Evolutionary conservation across 169 alveolate species (phyloP), one percentile per base, ranked within the genome.

Genomic region (Cryptosporidium tyzzeri): DNA sequence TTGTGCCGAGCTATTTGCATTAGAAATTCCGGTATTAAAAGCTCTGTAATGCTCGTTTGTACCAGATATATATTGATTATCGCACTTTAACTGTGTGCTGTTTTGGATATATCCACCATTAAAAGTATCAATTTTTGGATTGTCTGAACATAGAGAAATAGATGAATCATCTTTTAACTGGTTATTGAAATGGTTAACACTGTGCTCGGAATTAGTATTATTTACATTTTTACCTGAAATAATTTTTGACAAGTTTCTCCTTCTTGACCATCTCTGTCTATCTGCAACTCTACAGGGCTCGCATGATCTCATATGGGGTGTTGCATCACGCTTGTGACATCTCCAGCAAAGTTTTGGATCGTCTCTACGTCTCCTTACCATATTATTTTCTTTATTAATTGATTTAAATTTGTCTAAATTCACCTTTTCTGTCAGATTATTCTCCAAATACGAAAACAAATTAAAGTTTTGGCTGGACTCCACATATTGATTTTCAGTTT

Each of bases 261-360:
- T 80, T 44, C 89, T 80, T 33, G 89, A 80, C 89, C 89, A 80
- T 44, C 89, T 59, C 35, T 80, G 89, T 31, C 89, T 59, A 41
- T 80, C 89, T 61, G 89, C 89, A 37, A 80, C 89, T 45, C 89
- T 80, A 41, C 89, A 80, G 23, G 89, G 89, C 31, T 80, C 89
- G 33, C 89, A 80, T 31, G 89, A 80, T 59, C 89, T 80, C 89
- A 80, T 80, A 65, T 80, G 89, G 2, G 89, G 89, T 23, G 89
- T 80, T 26, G 89, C 89, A 44, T 80, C 89, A 26, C 89, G 89
- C 62, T 80, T 80, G 53, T 80, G 89, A 26, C 89, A 80, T 80
- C 89, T 80, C 89, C 89, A 80, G 9, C 89, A 80, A 29, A 80
- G 89, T 29, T 62, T 62, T 61, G 89, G 89, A 16, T 80, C 89